These are phyloP conservation scores for Vanderwaltozyma tropicalis DNA, from an alignment of 805 yeast genomes.

Conservation along the genomic window DNA sequence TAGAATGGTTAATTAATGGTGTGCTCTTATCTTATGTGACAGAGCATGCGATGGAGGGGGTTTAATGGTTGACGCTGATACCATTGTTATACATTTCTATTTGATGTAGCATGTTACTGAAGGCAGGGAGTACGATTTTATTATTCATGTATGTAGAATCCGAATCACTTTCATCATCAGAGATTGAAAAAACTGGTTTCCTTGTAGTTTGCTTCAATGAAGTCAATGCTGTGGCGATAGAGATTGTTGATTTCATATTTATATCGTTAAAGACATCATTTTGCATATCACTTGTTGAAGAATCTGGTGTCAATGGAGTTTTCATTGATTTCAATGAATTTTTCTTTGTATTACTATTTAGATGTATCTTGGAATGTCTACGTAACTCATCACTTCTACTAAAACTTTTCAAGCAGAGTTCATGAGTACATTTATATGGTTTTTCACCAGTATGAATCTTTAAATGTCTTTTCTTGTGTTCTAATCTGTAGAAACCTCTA, in stretches of 20 bases:
- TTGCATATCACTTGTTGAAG: conserved; percentile 1
- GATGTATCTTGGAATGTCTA: conserved; percentile 69
- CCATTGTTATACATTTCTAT: not conserved
- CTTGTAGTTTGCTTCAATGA: not conserved
- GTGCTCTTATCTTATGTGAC: too few relatives aligned
- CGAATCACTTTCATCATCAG: not conserved
- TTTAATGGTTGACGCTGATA: too few relatives aligned
- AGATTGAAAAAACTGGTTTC: not conserved
- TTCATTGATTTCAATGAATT: not conserved
- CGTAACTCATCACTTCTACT: conserved; percentile 76
- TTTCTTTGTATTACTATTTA: not conserved
- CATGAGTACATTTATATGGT: conserved; percentile 73
- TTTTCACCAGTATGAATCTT: conserved; percentile 89
- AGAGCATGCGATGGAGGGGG: too few relatives aligned
- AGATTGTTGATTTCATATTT: not conserved
- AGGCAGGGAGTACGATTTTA: not conserved
- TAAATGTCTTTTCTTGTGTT: conserved; percentile 83
- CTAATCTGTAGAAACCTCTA: conserved; percentile 80
- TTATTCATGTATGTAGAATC: not conserved
- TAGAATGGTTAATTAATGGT: too few relatives aligned
- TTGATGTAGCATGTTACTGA: not conserved
- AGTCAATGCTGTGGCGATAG: not conserved
- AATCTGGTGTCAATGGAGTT: conserved; percentile 1
- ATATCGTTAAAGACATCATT: not conserved
- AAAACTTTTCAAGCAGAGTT: conserved; percentile 74